Evolutionary conservation across 441 rosid genomes (phyloP).

Genomic region (Adansonia madagascariensis): DNA sequence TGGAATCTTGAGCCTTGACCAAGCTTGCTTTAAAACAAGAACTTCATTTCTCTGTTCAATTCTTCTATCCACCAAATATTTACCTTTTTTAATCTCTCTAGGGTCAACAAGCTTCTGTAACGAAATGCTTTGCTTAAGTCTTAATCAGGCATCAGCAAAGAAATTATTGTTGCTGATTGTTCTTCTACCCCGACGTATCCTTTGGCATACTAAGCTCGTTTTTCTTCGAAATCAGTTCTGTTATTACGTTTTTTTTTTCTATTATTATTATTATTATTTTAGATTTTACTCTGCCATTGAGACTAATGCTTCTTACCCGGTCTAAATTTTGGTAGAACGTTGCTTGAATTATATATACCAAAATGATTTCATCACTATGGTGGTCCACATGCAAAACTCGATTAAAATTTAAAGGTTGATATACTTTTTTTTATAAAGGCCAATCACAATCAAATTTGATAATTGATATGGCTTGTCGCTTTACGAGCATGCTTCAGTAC

Average conservation of each 20-base stretch:
- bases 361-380: background rate
- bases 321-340: background rate
- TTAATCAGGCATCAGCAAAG: slow-evolving; percentile 14
- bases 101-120: slow-evolving; percentile 19
- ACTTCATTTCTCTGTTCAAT: slow-evolving; percentile 34
- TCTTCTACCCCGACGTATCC: background rate
- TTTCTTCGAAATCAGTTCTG: background rate
- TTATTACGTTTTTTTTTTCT: background rate
- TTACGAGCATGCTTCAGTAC: slow-evolving; percentile 44
- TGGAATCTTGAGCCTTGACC: background rate
- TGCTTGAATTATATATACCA: background rate
- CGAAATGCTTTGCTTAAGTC: slow-evolving; percentile 28
- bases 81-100: slow-evolving; percentile 6
- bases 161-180: slow-evolving; percentile 11
- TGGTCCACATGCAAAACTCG: slow-evolving; percentile 3
- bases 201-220: background rate
- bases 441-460: background rate
- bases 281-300: background rate
- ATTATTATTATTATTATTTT: background rate
- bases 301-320: background rate
- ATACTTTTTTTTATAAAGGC: background rate
- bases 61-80: slow-evolving; percentile 34
- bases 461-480: background rate
- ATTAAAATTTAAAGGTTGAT: background rate
- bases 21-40: slow-evolving; percentile 13